phyloP scores from a whole-genome alignment of 805 yeast genomes.

The Yamadazyma sp. region DNA sequence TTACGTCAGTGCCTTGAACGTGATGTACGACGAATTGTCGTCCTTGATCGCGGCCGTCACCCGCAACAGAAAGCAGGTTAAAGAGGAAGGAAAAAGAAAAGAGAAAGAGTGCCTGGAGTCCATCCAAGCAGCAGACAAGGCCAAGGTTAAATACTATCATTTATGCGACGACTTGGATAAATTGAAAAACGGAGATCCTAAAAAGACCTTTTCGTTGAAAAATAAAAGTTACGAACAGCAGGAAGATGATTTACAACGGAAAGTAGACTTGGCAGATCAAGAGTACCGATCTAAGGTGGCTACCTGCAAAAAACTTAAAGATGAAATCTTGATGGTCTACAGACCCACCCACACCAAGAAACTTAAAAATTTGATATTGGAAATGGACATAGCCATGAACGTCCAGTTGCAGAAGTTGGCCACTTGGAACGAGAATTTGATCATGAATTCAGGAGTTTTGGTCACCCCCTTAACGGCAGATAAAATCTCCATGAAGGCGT shows the following conservation, averaged over 20 bases:
- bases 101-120: slow-evolving; percentile 87
- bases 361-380: slow-evolving; percentile 75
- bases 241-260: slow-evolving; percentile 82
- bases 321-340: slow-evolving; percentile 65
- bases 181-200: slow-evolving; percentile 78
- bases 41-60: slow-evolving; percentile 71
- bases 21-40: slow-evolving; percentile 80
- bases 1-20: slow-evolving; percentile 74
- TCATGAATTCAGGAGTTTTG: slow-evolving; percentile 81
- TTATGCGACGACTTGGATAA: slow-evolving; percentile 86
- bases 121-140: slow-evolving; percentile 82
- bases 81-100: slow-evolving; percentile 77
- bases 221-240: slow-evolving; percentile 79
- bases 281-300: slow-evolving; percentile 82
- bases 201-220: slow-evolving; percentile 78
- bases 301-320: slow-evolving; percentile 68
- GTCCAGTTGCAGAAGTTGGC: slow-evolving; percentile 88
- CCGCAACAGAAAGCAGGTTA: slow-evolving; percentile 68
- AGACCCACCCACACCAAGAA: slow-evolving; percentile 76
- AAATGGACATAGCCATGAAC: slow-evolving; percentile 85
- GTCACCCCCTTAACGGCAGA: slow-evolving; percentile 66
- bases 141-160: slow-evolving; percentile 69
- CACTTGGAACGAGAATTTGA: slow-evolving; percentile 78
- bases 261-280: slow-evolving; percentile 79
- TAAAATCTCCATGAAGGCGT: slow-evolving; percentile 67